Percentiles rank a stretch among this genome's conserved stretches.
phyloP scores from a whole-genome alignment of 169 alveolate genomes.

The Plasmodium billcollinsi region DNA sequence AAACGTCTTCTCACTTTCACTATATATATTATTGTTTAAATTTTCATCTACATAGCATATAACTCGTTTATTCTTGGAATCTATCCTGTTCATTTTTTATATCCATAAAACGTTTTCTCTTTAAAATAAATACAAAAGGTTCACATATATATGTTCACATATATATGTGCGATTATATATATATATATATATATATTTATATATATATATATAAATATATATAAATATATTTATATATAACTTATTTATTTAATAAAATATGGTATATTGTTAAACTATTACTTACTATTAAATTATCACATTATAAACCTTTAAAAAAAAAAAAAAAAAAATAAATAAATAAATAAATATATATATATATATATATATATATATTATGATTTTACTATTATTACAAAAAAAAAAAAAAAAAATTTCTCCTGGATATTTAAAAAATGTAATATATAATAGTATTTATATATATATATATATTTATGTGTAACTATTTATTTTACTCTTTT shows the following conservation, averaged over 20 bases:
- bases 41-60: constrained; percentile 31
- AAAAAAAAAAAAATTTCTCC: too few species aligned
- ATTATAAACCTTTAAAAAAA: background rate
- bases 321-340: background rate
- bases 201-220: too few species aligned
- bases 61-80: constrained; percentile 25
- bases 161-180: too few species aligned
- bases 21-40: constrained; percentile 24
- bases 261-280: background rate
- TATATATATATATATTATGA: background rate
- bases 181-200: too few species aligned
- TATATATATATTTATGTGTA: too few species aligned
- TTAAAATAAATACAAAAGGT: background rate
- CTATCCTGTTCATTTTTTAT: constrained; percentile 25
- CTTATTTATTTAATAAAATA: too few species aligned
- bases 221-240: too few species aligned
- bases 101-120: background rate
- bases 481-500: too few species aligned
- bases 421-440: too few species aligned
- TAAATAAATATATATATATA: background rate
- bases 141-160: too few species aligned
- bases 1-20: constrained; percentile 47
- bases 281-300: background rate
- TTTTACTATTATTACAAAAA: too few species aligned
- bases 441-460: too few species aligned